Evolutionary conservation across 1,284 basidiomycete genomes (phyloP).

Genomic region (Rhizoctonia solani): DNA sequence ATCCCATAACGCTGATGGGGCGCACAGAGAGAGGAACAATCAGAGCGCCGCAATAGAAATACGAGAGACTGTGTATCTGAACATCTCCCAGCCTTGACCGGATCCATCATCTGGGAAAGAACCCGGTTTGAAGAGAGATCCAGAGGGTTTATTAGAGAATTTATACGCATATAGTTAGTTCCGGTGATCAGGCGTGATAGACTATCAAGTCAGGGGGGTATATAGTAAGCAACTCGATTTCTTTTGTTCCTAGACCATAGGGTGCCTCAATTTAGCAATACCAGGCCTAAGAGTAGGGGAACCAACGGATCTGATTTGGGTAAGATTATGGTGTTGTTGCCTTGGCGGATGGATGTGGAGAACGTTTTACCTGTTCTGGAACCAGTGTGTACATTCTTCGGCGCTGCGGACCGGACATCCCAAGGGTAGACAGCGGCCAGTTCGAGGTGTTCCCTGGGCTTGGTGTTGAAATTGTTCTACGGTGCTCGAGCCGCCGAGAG

Average conservation of each 20-base stretch:
- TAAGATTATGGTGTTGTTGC: background rate
- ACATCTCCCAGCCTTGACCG: too few relatives aligned
- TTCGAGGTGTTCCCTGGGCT: too few relatives aligned
- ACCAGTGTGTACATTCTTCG: background rate
- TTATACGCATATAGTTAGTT: background rate
- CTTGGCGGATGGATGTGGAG: slow-evolving; percentile 7
- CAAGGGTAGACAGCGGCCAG: background rate
- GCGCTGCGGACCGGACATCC: slow-evolving; percentile 34
- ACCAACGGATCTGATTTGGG: too few relatives aligned
- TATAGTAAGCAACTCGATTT: background rate
- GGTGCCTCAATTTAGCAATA: background rate
- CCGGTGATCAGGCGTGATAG: background rate
- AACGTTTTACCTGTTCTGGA: background rate
- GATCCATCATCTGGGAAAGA: too few relatives aligned
- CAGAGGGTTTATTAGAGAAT: too few relatives aligned
- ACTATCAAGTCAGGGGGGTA: too few relatives aligned
- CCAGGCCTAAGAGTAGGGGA: background rate
- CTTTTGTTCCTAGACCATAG: background rate
- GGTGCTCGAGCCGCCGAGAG: too few relatives aligned
- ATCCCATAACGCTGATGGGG: background rate
- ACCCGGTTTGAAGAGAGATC: too few relatives aligned
- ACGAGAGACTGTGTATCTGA: too few relatives aligned
- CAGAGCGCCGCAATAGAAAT: background rate
- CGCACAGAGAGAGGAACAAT: background rate
- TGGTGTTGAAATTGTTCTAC: too few relatives aligned